A percentile compares a stretch with the other conserved stretches of the same genome.
phyloP scores from a whole-genome alignment of 345 rosid genomes.

The Dipteronia dyeriana region DNA sequence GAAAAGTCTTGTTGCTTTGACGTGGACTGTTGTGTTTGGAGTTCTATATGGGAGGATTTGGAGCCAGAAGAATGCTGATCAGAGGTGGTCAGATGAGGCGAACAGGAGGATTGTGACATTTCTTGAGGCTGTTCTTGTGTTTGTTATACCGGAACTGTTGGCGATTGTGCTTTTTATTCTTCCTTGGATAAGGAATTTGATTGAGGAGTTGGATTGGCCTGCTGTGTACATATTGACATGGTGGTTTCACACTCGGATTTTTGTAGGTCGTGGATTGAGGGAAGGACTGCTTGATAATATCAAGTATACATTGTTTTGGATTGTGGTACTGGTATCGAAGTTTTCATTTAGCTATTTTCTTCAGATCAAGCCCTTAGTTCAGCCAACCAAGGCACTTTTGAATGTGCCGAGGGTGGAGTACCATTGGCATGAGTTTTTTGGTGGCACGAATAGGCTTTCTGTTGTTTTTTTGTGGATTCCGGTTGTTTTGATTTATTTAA shows the following conservation, averaged over 20 bases:
- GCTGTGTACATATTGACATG: constrained; percentile 64
- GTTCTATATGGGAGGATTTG: constrained; percentile 82
- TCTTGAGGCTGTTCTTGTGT: constrained; percentile 68
- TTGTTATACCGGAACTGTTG: constrained; percentile 70
- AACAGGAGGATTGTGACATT: constrained; percentile 52
- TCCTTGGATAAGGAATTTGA: constrained; percentile 79
- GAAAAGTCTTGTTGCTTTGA: constrained; percentile 61
- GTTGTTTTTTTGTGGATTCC: constrained; percentile 74
- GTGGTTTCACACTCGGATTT: constrained; percentile 84
- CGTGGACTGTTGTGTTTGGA: constrained; percentile 75
- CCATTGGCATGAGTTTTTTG: constrained; percentile 80
- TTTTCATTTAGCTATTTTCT: constrained; percentile 78
- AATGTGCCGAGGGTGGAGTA: constrained; percentile 22
- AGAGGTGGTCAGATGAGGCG: constrained; percentile 64
- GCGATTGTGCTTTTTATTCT: constrained; percentile 66
- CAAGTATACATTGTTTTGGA: constrained; percentile 79
- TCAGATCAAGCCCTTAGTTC: constrained; percentile 76
- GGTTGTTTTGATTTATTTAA: constrained; percentile 68
- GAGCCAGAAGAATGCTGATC: constrained; percentile 66
- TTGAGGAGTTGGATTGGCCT: constrained; percentile 71
- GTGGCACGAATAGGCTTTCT: constrained; percentile 55
- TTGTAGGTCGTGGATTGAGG: constrained; percentile 89
- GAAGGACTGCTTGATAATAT: constrained; percentile 81
- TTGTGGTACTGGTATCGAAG: constrained; percentile 56
- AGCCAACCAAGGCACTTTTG: constrained; percentile 67